Percentiles rank a stretch among this genome's conserved stretches.
Conservation (phyloP, 1,284 basidiomycete genomes). For the Boletus mariae region DNA sequence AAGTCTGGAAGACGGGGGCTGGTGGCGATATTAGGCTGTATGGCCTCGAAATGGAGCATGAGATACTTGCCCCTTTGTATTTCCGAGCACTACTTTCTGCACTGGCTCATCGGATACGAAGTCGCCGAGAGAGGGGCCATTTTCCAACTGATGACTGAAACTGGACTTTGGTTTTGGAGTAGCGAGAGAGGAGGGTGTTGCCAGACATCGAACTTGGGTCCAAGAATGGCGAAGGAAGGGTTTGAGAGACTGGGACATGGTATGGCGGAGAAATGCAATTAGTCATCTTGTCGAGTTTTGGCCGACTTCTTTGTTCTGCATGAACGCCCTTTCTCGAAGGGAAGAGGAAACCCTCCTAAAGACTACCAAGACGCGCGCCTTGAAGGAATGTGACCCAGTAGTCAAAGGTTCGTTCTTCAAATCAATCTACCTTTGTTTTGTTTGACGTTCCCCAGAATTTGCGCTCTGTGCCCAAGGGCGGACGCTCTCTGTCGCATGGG, state of each 20-base stretch:
- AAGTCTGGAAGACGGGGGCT: slow-evolving; percentile 89
- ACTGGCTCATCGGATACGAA: slow-evolving; percentile 68
- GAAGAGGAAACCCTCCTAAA: slow-evolving; percentile 86
- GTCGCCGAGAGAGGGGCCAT: slow-evolving; percentile 80
- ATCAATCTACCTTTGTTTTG: neutral
- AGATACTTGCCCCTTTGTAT: slow-evolving; percentile 59
- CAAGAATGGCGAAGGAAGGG: slow-evolving; percentile 7
- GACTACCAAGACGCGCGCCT: slow-evolving; percentile 73
- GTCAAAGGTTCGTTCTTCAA: slow-evolving; percentile 59
- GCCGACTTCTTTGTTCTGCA: neutral
- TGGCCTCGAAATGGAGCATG: neutral
- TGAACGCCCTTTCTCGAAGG: slow-evolving; percentile 80
- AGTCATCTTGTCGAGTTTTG: too few species aligned
- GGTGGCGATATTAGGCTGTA: slow-evolving; percentile 1
- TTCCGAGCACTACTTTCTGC: slow-evolving; percentile 76
- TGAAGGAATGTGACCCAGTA: slow-evolving; percentile 73
- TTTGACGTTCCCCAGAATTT: slow-evolving; percentile 57
- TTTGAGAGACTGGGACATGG: neutral
- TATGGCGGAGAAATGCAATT: too few species aligned
- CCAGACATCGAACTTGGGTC: slow-evolving; percentile 44
- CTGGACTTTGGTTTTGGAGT: slow-evolving; percentile 37
- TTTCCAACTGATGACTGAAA: slow-evolving; percentile 61
- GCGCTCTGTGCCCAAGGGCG: slow-evolving; percentile 80
- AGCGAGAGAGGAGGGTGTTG: slow-evolving; percentile 44
- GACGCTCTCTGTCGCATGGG: slow-evolving; percentile 81